Evolutionary conservation across 148 eudicot genomes (phyloP).

Genomic region (Tetragonia tetragonoides): DNA sequence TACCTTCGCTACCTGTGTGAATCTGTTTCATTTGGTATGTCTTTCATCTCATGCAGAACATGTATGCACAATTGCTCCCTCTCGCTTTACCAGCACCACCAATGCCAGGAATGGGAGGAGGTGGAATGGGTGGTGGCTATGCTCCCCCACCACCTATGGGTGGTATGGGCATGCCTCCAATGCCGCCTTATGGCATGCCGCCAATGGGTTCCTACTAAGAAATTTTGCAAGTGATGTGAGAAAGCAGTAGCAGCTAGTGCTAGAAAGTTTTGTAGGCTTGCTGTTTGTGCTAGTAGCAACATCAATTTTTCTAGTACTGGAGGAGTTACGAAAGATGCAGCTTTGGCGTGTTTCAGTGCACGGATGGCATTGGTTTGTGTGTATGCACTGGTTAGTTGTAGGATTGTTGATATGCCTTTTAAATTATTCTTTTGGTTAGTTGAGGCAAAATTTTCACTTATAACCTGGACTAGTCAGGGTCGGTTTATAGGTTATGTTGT

Average conservation of each 20-base stretch:
- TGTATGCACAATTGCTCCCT: constrained; percentile 93
- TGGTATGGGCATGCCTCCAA: constrained; percentile 95
- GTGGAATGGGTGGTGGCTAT: constrained; percentile 62
- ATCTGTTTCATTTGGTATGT: neutral
- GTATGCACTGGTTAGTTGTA: constrained; percentile 10
- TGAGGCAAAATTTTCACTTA: constrained; percentile 9
- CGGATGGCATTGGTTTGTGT: neutral
- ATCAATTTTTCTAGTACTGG: constrained; percentile 24
- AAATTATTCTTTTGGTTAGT: constrained; percentile 26
- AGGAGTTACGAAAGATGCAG: neutral
- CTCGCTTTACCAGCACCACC: constrained; percentile 99
- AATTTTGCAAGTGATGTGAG: constrained; percentile 6
- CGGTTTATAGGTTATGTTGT: constrained; percentile 15
- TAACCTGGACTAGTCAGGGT: constrained; percentile 10
- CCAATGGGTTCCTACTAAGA: constrained; percentile 79
- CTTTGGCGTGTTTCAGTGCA: neutral
- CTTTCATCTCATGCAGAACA: constrained; percentile 52
- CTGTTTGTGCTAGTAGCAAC: constrained; percentile 23
- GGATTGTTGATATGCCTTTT: constrained; percentile 25
- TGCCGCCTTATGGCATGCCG: constrained; percentile 95
- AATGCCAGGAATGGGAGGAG: constrained; percentile 79
- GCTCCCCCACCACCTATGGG: constrained; percentile 73
- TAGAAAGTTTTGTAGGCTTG: constrained; percentile 31
- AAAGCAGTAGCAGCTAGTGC: constrained; percentile 19
- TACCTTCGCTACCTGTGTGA: neutral